These are phyloP conservation scores for Lanmaoa pseudosensibilis DNA, from an alignment of 768 basidiomycete genomes.

Conservation along the genomic window DNA sequence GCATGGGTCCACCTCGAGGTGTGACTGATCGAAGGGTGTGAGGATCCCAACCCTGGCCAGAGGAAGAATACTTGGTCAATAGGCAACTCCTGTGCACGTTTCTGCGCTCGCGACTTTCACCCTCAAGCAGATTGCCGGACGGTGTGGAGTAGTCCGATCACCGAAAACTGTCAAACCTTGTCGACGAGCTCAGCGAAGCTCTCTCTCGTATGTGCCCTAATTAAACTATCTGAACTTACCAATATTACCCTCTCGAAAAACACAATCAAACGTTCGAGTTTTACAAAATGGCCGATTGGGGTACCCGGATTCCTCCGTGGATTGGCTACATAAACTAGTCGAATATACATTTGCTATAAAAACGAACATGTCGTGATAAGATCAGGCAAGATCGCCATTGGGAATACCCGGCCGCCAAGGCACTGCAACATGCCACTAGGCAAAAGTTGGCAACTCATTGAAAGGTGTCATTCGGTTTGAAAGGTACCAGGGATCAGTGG, in stretches of 20 bases:
- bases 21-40: constrained; percentile 34
- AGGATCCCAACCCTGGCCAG: constrained; percentile 30
- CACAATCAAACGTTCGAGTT: constrained; percentile 7
- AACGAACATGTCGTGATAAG: constrained; percentile 8
- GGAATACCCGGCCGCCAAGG: constrained; percentile 21
- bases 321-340: constrained; percentile 6
- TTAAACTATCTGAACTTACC: constrained; percentile 27
- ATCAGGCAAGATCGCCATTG: constrained; percentile 7
- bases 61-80: constrained; percentile 10
- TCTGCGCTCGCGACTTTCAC: constrained; percentile 7
- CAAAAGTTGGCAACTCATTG: not conserved
- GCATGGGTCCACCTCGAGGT: constrained; percentile 36
- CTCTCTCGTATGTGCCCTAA: constrained; percentile 13
- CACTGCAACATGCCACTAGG: constrained; percentile 18
- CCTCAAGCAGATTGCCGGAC: constrained; percentile 25
- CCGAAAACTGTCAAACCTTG: constrained; percentile 29
- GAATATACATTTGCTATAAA: constrained; percentile 10
- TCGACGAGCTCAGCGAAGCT: constrained; percentile 32
- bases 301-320: constrained; percentile 7
- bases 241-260: constrained; percentile 8
- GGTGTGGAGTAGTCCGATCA: constrained; percentile 28
- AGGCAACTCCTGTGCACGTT: constrained; percentile 26
- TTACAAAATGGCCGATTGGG: constrained; percentile 10
- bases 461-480: constrained; percentile 10
- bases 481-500: constrained; percentile 25